phyloP scores from a whole-genome alignment of 345 rosid species.

The Syzygium jambos region DNA sequence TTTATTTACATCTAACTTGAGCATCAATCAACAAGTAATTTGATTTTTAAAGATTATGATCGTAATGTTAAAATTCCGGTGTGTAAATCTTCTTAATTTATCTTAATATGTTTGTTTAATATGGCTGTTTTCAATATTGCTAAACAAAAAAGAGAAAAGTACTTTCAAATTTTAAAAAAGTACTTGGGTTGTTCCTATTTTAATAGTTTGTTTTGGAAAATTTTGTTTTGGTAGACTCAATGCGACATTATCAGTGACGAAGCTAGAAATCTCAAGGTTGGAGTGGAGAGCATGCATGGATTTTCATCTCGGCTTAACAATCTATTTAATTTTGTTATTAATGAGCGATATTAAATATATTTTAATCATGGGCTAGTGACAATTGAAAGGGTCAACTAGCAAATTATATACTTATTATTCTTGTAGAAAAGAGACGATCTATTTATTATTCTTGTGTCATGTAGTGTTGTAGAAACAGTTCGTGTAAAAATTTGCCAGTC shows the following conservation, averaged over 20 bases:
- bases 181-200: neutral
- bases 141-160: neutral
- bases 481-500: neutral
- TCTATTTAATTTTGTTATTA: neutral
- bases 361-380: neutral
- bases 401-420: neutral
- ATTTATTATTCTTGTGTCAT: neutral
- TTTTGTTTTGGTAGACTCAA: neutral
- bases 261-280: neutral
- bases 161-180: neutral
- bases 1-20: too few relatives aligned
- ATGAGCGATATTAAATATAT: neutral
- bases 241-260: neutral
- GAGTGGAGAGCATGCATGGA: neutral
- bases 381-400: neutral
- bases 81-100: too few relatives aligned
- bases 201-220: neutral
- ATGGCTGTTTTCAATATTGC: too few relatives aligned
- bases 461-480: neutral
- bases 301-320: neutral
- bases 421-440: neutral
- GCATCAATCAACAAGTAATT: too few relatives aligned
- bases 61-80: too few relatives aligned
- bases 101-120: too few relatives aligned
- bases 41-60: too few relatives aligned